Evolutionary conservation across 1,284 basidiomycete species (phyloP).

Genomic region (Phaffia rhodozyma): DNA sequence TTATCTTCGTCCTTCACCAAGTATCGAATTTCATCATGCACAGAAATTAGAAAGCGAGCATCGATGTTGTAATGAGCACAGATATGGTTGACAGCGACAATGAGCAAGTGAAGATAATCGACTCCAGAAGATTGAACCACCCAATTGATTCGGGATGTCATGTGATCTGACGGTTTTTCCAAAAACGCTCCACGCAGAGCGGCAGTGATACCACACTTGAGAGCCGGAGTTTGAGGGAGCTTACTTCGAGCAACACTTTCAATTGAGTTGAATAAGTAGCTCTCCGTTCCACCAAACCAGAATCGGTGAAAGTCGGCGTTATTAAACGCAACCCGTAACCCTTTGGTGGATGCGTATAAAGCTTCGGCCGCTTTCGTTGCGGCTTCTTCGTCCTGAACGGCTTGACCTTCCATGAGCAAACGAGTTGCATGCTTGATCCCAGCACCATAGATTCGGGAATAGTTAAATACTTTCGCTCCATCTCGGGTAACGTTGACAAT

Average conservation of each 20-base stretch:
- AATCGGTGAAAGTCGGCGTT: conserved; percentile 49
- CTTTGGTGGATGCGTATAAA: conserved; percentile 88
- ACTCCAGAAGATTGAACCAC: conserved; percentile 98
- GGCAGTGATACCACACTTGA: conserved; percentile 86
- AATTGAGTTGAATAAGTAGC: conserved; percentile 97
- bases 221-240: conserved; percentile 76
- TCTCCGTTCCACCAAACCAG: conserved; percentile 96
- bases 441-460: conserved; percentile 95
- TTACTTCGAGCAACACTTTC: conserved; percentile 88
- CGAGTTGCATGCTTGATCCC: conserved; percentile 89
- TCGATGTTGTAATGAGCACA: conserved; percentile 68
- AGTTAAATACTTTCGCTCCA: conserved; percentile 98
- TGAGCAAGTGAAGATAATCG: conserved; percentile 92
- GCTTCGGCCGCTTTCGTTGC: conserved; percentile 73
- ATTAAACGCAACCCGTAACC: conserved; percentile 51
- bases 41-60: conserved; percentile 89
- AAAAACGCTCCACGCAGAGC: conserved; percentile 83
- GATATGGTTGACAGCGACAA: conserved; percentile 89
- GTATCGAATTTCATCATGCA: conserved; percentile 95
- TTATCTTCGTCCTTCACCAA: conserved; percentile 77
- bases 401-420: conserved; percentile 46
- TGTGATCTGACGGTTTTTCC: conserved; percentile 69
- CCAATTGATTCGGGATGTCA: conserved; percentile 98
- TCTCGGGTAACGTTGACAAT: conserved; percentile 90
- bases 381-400: conserved; percentile 54